Percentiles rank a stretch among this genome's conserved stretches.
Conservation (phyloP, 192 early-diverging fungal species). For the Coemansia sp. region DNA sequence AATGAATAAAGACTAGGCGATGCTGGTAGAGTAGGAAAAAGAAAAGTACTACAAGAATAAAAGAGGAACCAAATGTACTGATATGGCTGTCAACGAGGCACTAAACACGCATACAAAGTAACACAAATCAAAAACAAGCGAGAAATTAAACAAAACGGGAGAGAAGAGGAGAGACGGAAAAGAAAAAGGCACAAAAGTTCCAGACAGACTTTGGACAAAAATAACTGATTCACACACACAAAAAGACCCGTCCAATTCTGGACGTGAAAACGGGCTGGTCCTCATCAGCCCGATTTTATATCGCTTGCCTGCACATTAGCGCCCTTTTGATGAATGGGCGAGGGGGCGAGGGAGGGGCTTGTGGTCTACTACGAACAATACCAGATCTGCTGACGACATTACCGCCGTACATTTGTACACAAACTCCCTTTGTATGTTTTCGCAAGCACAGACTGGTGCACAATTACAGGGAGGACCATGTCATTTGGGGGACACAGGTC, state of each 20-base stretch:
- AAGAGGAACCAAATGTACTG: neutral
- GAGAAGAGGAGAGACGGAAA: conserved; percentile 8
- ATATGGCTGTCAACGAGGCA: conserved; percentile 1
- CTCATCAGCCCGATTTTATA: neutral
- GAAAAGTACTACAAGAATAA: neutral
- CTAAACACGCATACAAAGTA: neutral
- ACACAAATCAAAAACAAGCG: conserved; percentile 6
- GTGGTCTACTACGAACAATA: conserved; percentile 11
- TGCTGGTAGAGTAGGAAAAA: neutral
- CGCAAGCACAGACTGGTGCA: conserved; percentile 2
- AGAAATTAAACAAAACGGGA: conserved; percentile 8
- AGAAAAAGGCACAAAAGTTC: neutral
- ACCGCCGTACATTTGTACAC: conserved; percentile 4
- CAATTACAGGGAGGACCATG: neutral
- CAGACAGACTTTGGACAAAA: conserved; percentile 10
- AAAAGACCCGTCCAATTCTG: neutral
- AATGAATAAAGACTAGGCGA: neutral
- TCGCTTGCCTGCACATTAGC: conserved; percentile 13
- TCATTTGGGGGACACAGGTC: neutral
- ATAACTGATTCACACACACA: conserved; percentile 11
- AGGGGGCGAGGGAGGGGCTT: conserved; percentile 10
- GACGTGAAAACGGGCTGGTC: neutral
- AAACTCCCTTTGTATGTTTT: neutral
- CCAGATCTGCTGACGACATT: conserved; percentile 17
- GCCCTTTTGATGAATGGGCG: neutral